Evolutionary conservation across 441 rosid species (phyloP), one percentile per base, ranked within the genome.

Genomic region (Macaranga tanarius): DNA sequence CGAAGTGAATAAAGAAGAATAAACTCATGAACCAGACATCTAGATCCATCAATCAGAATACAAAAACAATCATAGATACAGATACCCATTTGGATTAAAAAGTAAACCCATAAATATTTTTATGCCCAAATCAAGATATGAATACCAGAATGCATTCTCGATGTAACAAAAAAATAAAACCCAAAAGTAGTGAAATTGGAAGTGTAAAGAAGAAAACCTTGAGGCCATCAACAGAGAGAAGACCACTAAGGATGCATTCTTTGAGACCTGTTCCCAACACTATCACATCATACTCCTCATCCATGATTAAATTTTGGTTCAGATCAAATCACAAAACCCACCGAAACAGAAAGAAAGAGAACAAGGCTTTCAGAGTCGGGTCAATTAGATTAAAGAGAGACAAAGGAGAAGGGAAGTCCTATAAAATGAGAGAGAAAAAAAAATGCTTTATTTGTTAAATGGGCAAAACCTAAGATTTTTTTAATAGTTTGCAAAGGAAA

Each of bases 251-350:
- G 80, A 90, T 90, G 79, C 95, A 90, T 77, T 90, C 95, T 77
- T 90, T 90, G 75, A 90, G 92, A 68, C 92, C 92, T 31, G 95
- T 88, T 20, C 92, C 92, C 26, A 90, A 76, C 45, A 88, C 95
- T 17, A 90, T 79, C 34, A 83, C 92, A 60, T 88, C 95, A 63
- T 89, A 88, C 75, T 86, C 90, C 73, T 89, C 92, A 84, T 89
- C 95, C 91, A 90, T 88, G 38, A 34, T 34, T 34, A 34, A 34
- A 34, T 34, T 34, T 34, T 34, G 38, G 4, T 34, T 34, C 6
- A 34, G 38, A 34, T 34, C 38, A 34, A 34, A 34, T 34, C 38
- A 34, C 38, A 34, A 34, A 34, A 34, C 38, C 38, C 38, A 34
- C 38, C 38, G 6, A 34, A 34, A 34, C 38, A 34, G 38, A 34